Base-by-base conservation (phyloP, 768 basidiomycete genomes). In the Boletus reticuloceps region DNA sequence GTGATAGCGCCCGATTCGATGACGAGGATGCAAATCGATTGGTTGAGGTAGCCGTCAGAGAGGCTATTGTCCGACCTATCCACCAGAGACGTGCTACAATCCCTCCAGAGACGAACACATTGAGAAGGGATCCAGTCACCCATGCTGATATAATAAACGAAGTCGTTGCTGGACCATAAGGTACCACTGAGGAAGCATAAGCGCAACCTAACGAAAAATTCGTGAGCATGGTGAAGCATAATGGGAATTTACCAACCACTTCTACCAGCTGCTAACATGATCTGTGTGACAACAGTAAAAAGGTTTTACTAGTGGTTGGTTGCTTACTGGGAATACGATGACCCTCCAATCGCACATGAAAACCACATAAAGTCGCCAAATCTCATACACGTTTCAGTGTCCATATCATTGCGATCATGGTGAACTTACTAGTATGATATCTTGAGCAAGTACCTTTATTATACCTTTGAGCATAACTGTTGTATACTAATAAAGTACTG, bases 321-420 rank as follows among this genome's bases (percentile, higher is more conserved):
- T 27, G 2, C 51, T 3, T 39, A 53, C 51, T 6, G 51, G 51
- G 5, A 53, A 10, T 20, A 46, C 1, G 16, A 44, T 6, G 4
- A 43, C 47, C 10, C 4, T 54, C 53, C 47, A 54, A 6, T 54
- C 6, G 22, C 6, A 29, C 25, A 38, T 7, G 36, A 43, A 54
- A 14, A 54, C 47, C 11, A 50, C 48, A 38, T 50, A 55, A 31
- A 55, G 43, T n/a, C 54, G 48, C 53, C 53, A 56, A 19, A 46
- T 50, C 53, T 58, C 11, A 13, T 44, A 5, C 1, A n/a, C 8
- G 2, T 25, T 19, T 40, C 27, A 29, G 38, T 19, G 8, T 4
- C 7, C 11, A 4, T 17, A 31, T 41, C n/a, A 37, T 34, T 16
- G 12, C 2, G 42, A 13, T 19, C 5, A 25, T 22, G 4, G 22